These are phyloP conservation scores for Xylaria hypoxylon DNA, from an alignment of 2,329 filamentous ascomycete genomes.

Conservation along the genomic window DNA sequence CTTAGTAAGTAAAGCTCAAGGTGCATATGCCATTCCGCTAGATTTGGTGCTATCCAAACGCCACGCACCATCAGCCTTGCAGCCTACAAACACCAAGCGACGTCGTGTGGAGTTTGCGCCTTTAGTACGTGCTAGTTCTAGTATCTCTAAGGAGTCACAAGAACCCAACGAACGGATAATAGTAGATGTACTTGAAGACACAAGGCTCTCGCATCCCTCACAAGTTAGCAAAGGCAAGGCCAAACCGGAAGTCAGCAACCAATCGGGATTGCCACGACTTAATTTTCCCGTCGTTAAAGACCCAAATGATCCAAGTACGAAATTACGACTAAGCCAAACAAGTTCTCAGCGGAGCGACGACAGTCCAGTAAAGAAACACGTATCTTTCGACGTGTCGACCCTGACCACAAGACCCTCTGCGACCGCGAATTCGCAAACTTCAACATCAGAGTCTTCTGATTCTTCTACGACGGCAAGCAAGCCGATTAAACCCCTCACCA, in stretches of 20 bases:
- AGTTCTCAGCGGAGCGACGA: conserved; percentile 63
- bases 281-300: conserved; percentile 84
- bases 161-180: conserved; percentile 14
- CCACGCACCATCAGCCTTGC: conserved; percentile 33
- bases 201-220: conserved; percentile 36
- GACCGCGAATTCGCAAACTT: conserved; percentile 30
- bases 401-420: conserved; percentile 31
- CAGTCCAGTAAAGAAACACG: conserved; percentile 50
- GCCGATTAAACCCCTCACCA: conserved; percentile 19
- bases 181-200: conserved; percentile 17
- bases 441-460: conserved; percentile 36
- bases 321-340: conserved; percentile 72
- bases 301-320: conserved; percentile 72
- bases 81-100: conserved; percentile 45
- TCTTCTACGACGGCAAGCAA: conserved; percentile 39
- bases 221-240: conserved; percentile 39
- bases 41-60: conserved; percentile 42
- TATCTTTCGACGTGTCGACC: conserved; percentile 50
- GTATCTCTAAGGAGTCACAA: conserved; percentile 3
- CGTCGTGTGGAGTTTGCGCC: conserved; percentile 46
- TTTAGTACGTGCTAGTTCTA: conserved; percentile 6
- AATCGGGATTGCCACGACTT: conserved; percentile 57
- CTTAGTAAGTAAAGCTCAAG: conserved; percentile 51
- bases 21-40: conserved; percentile 24
- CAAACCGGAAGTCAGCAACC: conserved; percentile 56